phyloP scores from a whole-genome alignment of 345 rosid genomes.

The Corchorus capsularis region DNA sequence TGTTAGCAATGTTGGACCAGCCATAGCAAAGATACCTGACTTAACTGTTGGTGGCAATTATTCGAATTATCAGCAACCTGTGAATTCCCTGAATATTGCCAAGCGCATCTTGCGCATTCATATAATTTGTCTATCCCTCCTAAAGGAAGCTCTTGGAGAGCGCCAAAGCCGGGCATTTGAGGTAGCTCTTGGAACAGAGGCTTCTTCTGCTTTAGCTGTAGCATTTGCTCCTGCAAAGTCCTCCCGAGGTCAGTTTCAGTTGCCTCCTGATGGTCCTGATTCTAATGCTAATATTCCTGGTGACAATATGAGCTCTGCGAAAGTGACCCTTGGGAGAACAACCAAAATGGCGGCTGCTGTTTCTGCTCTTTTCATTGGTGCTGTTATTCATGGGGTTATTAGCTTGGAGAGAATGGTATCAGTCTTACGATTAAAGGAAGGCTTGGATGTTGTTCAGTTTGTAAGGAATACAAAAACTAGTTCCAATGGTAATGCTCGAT shows the following conservation, averaged over 20 bases:
- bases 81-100: constrained; percentile 54
- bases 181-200: constrained; percentile 95
- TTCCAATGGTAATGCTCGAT: constrained; percentile 82
- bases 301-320: constrained; percentile 53
- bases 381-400: constrained; percentile 85
- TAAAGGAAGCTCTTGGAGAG: constrained; percentile 95
- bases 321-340: constrained; percentile 46
- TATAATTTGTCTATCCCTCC: constrained; percentile 73
- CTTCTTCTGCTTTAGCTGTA: constrained; percentile 70
- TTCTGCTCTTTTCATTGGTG: constrained; percentile 82
- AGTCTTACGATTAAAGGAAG: constrained; percentile 80
- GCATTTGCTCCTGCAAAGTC: constrained; percentile 72
- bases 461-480: constrained; percentile 67
- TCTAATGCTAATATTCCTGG: constrained; percentile 43
- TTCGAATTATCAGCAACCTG: constrained; percentile 51
- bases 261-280: constrained; percentile 76
- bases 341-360: constrained; percentile 75
- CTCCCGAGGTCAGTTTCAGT: constrained; percentile 78
- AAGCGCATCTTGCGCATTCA: constrained; percentile 79
- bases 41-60: constrained; percentile 46
- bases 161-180: constrained; percentile 95
- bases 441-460: constrained; percentile 82
- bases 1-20: constrained; percentile 64
- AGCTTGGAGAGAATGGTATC: constrained; percentile 93
- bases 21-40: constrained; percentile 75